Conservation (phyloP, 805 yeast species). For the Nematodospora valgi region DNA sequence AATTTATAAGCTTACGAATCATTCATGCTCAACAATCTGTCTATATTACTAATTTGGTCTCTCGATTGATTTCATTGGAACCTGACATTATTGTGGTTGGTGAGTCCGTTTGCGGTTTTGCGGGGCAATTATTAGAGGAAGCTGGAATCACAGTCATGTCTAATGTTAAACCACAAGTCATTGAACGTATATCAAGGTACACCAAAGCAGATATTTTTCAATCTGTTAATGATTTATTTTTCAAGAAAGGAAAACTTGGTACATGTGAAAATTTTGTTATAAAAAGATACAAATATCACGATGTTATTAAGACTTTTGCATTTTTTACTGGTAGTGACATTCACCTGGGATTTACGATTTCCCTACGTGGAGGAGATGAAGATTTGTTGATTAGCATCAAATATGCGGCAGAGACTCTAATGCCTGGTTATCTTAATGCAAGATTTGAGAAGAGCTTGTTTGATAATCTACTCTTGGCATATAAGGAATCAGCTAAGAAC, state of each 20-base stretch:
- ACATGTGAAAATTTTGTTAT: conserved; percentile 70
- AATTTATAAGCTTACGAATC: conserved; percentile 77
- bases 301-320: conserved; percentile 65
- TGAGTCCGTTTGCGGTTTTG: conserved; percentile 78
- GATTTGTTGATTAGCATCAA: conserved; percentile 65
- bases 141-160: conserved; percentile 80
- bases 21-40: conserved; percentile 86
- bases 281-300: conserved; percentile 56
- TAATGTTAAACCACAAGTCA: conserved; percentile 75
- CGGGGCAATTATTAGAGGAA: conserved; percentile 64
- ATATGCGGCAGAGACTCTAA: conserved; percentile 74
- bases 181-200: conserved; percentile 71
- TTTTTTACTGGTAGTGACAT: conserved; percentile 74
- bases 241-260: conserved; percentile 60
- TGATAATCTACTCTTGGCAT: conserved; percentile 17
- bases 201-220: conserved; percentile 83
- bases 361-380: conserved; percentile 74
- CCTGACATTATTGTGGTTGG: conserved; percentile 82
- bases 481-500: conserved; percentile 10
- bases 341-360: conserved; percentile 77
- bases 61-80: conserved; percentile 66
- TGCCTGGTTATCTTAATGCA: conserved; percentile 73
- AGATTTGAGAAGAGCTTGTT: conserved; percentile 58
- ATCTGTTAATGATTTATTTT: conserved; percentile 80
- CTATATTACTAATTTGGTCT: conserved; percentile 75